Evolutionary conservation across 2,329 filamentous ascomycete species (phyloP), one percentile per base, ranked within the genome.

Genomic region (Rhytidhysteron rufulum): DNA sequence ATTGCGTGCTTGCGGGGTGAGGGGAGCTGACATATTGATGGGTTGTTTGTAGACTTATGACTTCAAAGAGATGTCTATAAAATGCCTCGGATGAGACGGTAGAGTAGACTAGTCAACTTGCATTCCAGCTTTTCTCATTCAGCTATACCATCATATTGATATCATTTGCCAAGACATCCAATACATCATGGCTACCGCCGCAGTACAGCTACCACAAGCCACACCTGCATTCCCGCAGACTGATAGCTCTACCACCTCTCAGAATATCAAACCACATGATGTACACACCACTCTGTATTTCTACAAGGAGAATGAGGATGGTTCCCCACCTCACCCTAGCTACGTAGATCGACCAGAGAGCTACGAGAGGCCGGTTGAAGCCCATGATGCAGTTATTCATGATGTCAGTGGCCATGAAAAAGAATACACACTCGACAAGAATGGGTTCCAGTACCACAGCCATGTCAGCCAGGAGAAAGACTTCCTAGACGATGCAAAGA

Each of bases 361-460:
- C 2, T 68, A 57, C 41, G 43, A 60, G 8, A 53, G 62, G 4
- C 59, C 59, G 1, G 39, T 49, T 17, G 54, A 59, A 32, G 34
- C 46, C 4, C 56, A 62, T 30, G 42, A 48, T 5, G 53, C 53
- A 5, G 59, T 53, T 3, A 53, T 75, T 25, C 63, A 65, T 22
- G 74, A 77, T 47, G 65, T 75, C 19, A 54, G 65, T 15, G 73
- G 72, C 0, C 58, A 66, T 5, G 70, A 74, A 48, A 50, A 62
- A 5, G 53, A 67, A 15, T 71, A 63, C 47, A 67, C 53, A 1
- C 57, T 73, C 2, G 68, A 72, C 39, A 56, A 44, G 4, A 68
- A 64, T 21, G 70, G 65, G 5, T 67, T 67, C 44, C 52, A 65
- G 39, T 47, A 65, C 25, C 50, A 61, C 44, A 48, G 51, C 11